Conservation (phyloP, 495 filamentous ascomycete species). For the Corynascus novoguineensis region DNA sequence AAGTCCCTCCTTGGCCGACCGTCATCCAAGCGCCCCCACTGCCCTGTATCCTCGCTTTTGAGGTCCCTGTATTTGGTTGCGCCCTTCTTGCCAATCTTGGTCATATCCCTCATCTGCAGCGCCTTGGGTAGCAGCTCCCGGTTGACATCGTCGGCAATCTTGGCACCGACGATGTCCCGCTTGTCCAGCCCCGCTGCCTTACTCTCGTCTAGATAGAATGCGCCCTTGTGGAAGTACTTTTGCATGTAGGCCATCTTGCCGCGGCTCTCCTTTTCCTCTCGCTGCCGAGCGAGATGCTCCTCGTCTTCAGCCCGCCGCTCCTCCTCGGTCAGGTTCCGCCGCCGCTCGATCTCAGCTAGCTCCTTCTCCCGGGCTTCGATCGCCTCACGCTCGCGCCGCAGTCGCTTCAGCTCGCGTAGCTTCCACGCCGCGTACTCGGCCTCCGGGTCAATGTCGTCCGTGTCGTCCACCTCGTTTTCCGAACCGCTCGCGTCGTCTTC, state of each 20-base stretch:
- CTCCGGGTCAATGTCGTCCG: constrained; percentile 83
- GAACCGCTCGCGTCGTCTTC: constrained; percentile 69
- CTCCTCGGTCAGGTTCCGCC: constrained; percentile 78
- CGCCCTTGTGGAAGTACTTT: constrained; percentile 94
- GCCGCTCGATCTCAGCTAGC: constrained; percentile 81
- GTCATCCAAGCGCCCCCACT: constrained; percentile 65
- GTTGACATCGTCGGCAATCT: constrained; percentile 76
- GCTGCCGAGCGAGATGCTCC: constrained; percentile 68
- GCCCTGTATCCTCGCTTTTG: constrained; percentile 84
- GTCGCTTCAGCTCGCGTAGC: constrained; percentile 78
- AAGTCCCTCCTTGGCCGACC: constrained; percentile 39
- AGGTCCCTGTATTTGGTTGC: constrained; percentile 87
- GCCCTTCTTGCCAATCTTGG: constrained; percentile 87
- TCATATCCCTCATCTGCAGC: constrained; percentile 90
- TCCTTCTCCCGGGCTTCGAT: constrained; percentile 83
- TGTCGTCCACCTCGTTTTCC: constrained; percentile 71
- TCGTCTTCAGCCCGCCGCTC: constrained; percentile 84
- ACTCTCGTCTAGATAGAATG: constrained; percentile 82
- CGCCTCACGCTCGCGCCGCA: constrained; percentile 77
- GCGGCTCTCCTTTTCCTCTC: constrained; percentile 75
- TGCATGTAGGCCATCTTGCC: constrained; percentile 91
- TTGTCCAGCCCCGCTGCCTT: constrained; percentile 65
- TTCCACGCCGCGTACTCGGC: constrained; percentile 93
- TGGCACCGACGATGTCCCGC: constrained; percentile 73
- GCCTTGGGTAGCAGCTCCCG: constrained; percentile 82